A percentile compares a stretch with the other conserved stretches of the same genome.
These are phyloP conservation scores for Neurospora cerealis DNA, from an alignment of 495 filamentous ascomycete genomes.

Conservation along the genomic window DNA sequence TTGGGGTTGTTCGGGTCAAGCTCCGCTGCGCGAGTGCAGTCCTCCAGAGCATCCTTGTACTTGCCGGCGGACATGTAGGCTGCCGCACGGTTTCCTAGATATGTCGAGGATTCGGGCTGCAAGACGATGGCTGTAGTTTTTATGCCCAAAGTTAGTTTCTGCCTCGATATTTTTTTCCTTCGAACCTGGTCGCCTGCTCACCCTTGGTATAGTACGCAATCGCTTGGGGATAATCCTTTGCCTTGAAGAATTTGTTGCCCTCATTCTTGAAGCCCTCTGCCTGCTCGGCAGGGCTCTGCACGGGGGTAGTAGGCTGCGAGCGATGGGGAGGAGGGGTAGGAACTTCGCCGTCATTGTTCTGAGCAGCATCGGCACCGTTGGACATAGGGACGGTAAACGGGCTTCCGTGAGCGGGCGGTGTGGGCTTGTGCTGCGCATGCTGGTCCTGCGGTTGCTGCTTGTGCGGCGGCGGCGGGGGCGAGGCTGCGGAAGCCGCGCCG, in stretches of 20 bases:
- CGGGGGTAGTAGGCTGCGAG: slow-evolving; percentile 50
- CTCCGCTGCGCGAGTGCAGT: slow-evolving; percentile 69
- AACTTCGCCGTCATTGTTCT: slow-evolving; percentile 30
- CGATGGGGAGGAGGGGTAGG: slow-evolving; percentile 77
- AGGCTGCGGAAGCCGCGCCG: slow-evolving; percentile 31
- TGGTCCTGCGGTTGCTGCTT: slow-evolving; percentile 15
- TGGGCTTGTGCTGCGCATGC: slow-evolving; percentile 11
- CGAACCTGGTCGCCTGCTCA: slow-evolving; percentile 21
- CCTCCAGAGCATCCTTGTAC: slow-evolving; percentile 71
- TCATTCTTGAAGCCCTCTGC: slow-evolving; percentile 84
- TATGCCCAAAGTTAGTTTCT: slow-evolving; percentile 4
- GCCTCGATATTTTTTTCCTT: neutral
- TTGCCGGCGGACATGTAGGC: slow-evolving; percentile 79
- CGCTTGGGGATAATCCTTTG: slow-evolving; percentile 72
- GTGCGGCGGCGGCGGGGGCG: slow-evolving; percentile 27
- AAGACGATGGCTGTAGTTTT: slow-evolving; percentile 64
- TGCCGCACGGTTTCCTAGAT: slow-evolving; percentile 89
- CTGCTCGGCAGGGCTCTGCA: slow-evolving; percentile 48
- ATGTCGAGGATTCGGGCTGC: slow-evolving; percentile 70
- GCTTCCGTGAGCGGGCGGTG: slow-evolving; percentile 23
- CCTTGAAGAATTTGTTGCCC: slow-evolving; percentile 95
- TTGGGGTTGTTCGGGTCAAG: slow-evolving; percentile 76
- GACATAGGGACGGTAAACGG: slow-evolving; percentile 34
- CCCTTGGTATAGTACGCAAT: slow-evolving; percentile 93
- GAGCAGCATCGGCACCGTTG: slow-evolving; percentile 45